phyloP scores from a whole-genome alignment of 495 filamentous ascomycete species.

The Neurospora tetrasperma region DNA sequence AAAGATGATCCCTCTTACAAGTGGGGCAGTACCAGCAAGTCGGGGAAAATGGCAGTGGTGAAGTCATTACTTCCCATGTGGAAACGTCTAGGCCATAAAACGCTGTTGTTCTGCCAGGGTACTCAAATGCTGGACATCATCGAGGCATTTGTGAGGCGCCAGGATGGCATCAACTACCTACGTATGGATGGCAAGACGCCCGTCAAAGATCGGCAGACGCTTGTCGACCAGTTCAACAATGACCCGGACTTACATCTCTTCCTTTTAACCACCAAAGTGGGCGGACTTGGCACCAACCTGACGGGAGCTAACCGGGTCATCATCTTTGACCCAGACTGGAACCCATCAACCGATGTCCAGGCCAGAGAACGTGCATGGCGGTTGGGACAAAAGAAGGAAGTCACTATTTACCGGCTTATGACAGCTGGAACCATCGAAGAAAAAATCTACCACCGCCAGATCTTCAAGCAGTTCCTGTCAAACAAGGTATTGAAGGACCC shows the following conservation, averaged over 20 bases:
- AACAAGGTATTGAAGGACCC: constrained; percentile 92
- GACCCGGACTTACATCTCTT: constrained; percentile 74
- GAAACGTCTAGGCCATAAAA: constrained; percentile 83
- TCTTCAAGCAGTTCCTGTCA: constrained; percentile 91
- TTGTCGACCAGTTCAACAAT: constrained; percentile 89
- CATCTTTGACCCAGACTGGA: constrained; percentile 98
- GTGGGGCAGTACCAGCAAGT: constrained; percentile 65
- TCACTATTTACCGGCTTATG: constrained; percentile 91
- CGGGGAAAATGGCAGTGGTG: constrained; percentile 91
- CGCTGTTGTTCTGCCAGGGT: constrained; percentile 81
- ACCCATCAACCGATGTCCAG: constrained; percentile 86
- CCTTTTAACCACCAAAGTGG: constrained; percentile 87
- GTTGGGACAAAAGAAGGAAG: constrained; percentile 85
- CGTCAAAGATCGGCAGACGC: constrained; percentile 66
- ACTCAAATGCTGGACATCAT: constrained; percentile 90
- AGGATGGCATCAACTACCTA: constrained; percentile 63
- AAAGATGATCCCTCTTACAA: constrained; percentile 50
- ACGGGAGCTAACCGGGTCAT: constrained; percentile 94
- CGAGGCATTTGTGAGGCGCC: constrained; percentile 58
- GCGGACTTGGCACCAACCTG: constrained; percentile 85
- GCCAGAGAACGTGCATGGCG: constrained; percentile 96
- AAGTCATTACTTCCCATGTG: constrained; percentile 74
- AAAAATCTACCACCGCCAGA: constrained; percentile 96
- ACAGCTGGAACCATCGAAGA: constrained; percentile 97
- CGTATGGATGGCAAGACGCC: constrained; percentile 90